Conservation (phyloP, 73 alveolate genomes). For the Paramecium sonneborni region DNA sequence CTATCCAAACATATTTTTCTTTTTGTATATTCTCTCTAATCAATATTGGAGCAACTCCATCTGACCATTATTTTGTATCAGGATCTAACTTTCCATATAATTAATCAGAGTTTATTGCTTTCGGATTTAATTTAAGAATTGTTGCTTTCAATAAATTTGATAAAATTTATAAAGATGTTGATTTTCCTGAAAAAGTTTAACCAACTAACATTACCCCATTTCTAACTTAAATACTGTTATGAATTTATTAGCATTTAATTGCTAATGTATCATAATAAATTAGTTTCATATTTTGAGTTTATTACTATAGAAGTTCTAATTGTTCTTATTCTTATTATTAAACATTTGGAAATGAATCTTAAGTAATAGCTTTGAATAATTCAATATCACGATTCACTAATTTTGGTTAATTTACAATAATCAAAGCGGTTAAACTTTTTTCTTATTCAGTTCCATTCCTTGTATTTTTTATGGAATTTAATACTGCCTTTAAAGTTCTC, state of each 20-base stretch:
- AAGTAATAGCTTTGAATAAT: constrained; percentile 81
- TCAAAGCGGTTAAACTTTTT: constrained; percentile 77
- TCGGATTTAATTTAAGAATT: constrained; percentile 70
- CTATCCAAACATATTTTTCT: constrained; percentile 83
- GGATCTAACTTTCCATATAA: constrained; percentile 81
- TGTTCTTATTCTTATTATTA: constrained; percentile 73
- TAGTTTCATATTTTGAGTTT: constrained; percentile 71
- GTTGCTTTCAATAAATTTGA: background rate
- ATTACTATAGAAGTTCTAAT: constrained; percentile 68
- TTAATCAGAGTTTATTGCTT: constrained; percentile 68
- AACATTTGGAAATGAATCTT: constrained; percentile 89
- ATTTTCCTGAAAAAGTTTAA: constrained; percentile 86
- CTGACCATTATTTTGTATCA: constrained; percentile 75
- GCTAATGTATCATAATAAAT: constrained; percentile 2
- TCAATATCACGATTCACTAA: constrained; percentile 90
- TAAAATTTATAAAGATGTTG: constrained; percentile 85
- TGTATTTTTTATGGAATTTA: constrained; percentile 75
- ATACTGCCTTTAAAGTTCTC: constrained; percentile 93
- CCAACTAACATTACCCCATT: constrained; percentile 65
- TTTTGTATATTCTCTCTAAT: constrained; percentile 57
- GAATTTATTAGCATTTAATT: background rate
- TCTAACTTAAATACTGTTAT: constrained; percentile 50
- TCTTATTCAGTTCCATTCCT: constrained; percentile 77
- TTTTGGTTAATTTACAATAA: constrained; percentile 93
- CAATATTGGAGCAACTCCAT: constrained; percentile 70